Evolutionary conservation across 2,329 filamentous ascomycete genomes (phyloP), one percentile per base, ranked within the genome.

Genomic region (Colletotrichum salicis): DNA sequence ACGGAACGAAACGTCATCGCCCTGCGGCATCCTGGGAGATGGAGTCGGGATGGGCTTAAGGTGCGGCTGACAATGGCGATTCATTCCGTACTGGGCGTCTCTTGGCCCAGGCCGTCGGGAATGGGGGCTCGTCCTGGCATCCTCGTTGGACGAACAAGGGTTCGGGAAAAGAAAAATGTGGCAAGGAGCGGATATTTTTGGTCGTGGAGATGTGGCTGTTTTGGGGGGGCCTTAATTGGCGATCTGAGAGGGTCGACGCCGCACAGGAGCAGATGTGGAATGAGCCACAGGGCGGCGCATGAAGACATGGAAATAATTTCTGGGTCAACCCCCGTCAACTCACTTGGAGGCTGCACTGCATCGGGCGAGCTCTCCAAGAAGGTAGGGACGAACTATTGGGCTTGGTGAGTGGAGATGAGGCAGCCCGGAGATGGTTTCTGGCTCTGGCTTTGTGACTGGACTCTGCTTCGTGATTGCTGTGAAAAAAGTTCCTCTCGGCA

Each of bases 351-450:
- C 35, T 51, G 59, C 33, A 35, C 54, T 63, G 64, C 31, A 70
- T 72, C 55, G 59, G 63, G 65, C 65, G 29, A 51, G 55, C 22
- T 69, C 35, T 37, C 54, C 64, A 64, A 59, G 10, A 55, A 15
- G 22, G 51, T 64, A 61, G 59, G 70, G 70, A 72, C 70, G 70
- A 72, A 72, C 70, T 70, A 70, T 61, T 72, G 65, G 37, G 70
- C 65, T 64, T 72, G 48, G 65, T 35, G 22, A n/a, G 65, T 60
- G 70, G 65, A 64, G 54, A 69, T 64, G 65, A 64, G 27, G 59
- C 55, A 69, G 66, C 58, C 48, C 55, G 54, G 65, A 69, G 65
- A 60, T 60, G 65, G 59, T n/a, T n/a, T 54, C 33, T 62, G 24
- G 27, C 27, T 48, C 33, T 37, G 8, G 24, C 8, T 56, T 31